Evolutionary conservation across 805 yeast genomes (phyloP).

Genomic region (Scheffersomyces amazonensis): DNA sequence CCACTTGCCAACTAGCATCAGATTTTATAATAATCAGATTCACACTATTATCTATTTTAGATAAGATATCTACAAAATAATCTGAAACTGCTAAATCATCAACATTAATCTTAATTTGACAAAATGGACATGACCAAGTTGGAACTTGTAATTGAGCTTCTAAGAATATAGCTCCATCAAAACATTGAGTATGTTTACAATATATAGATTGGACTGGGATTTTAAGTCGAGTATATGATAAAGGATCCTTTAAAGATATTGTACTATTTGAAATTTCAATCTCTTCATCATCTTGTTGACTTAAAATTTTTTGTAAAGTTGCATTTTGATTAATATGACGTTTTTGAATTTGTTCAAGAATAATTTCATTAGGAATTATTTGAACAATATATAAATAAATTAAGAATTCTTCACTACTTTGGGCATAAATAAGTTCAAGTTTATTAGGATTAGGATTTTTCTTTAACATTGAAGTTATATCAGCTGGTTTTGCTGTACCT

Average conservation of each 20-base stretch:
- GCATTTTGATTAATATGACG: constrained; percentile 50
- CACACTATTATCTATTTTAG: constrained; percentile 43
- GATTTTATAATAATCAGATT: constrained; percentile 65
- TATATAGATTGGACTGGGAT: constrained; percentile 66
- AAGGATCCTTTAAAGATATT: constrained; percentile 73
- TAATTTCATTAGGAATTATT: constrained; percentile 15
- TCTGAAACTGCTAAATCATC: constrained; percentile 72
- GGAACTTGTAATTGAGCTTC: constrained; percentile 77
- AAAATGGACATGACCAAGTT: constrained; percentile 87
- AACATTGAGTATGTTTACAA: constrained; percentile 85
- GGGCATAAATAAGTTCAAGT: constrained; percentile 57
- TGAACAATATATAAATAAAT: constrained; percentile 62
- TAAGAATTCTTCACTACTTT: constrained; percentile 48
- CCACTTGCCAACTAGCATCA: constrained; percentile 70
- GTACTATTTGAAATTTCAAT: constrained; percentile 63
- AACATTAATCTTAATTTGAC: constrained; percentile 51
- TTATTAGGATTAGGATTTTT: constrained; percentile 32
- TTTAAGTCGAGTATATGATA: constrained; percentile 66
- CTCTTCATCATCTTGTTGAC: constrained; percentile 52
- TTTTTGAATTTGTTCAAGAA: constrained; percentile 19
- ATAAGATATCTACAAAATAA: constrained; percentile 62
- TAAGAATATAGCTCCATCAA: constrained; percentile 75
- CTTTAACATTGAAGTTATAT: constrained; percentile 51
- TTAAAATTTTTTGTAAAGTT: constrained; percentile 47
- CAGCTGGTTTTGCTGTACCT: constrained; percentile 83